Evolutionary conservation across 495 filamentous ascomycete species (phyloP).

Genomic region (Lasiosphaeria ovina): DNA sequence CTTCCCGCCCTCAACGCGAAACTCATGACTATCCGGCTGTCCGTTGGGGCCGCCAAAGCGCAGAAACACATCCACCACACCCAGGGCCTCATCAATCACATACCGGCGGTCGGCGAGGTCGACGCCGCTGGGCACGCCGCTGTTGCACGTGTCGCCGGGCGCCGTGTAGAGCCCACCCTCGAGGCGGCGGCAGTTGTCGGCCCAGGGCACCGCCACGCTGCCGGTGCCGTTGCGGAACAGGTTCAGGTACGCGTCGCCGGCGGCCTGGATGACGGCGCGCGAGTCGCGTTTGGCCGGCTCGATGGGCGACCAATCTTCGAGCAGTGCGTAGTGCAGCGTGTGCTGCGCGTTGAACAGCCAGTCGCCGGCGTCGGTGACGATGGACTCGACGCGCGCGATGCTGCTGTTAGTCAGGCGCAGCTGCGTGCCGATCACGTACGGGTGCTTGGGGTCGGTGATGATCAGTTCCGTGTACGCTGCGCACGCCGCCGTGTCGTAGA

Average conservation of each 20-base stretch:
- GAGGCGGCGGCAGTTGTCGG: slow-evolving; percentile 39
- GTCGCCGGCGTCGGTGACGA: slow-evolving; percentile 38
- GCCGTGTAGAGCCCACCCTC: slow-evolving; percentile 45
- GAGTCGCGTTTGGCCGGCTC: slow-evolving; percentile 36
- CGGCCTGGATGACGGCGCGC: slow-evolving; percentile 43
- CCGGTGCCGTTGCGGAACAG: slow-evolving; percentile 40
- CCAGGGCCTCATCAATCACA: slow-evolving; percentile 47
- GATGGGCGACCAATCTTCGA: slow-evolving; percentile 43
- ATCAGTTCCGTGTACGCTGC: slow-evolving; percentile 49
- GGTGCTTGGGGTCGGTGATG: slow-evolving; percentile 36
- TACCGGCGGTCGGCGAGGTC: slow-evolving; percentile 40
- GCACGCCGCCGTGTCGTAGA: slow-evolving; percentile 43
- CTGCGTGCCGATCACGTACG: slow-evolving; percentile 49
- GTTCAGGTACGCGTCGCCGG: slow-evolving; percentile 46
- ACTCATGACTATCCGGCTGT: slow-evolving; percentile 49
- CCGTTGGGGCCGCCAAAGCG: slow-evolving; percentile 38
- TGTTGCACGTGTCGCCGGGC: slow-evolving; percentile 35
- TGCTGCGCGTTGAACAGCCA: slow-evolving; percentile 50
- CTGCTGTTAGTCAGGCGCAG: slow-evolving; percentile 32
- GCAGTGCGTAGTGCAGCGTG: slow-evolving; percentile 41
- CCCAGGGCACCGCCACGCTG: slow-evolving; percentile 45
- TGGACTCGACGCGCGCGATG: slow-evolving; percentile 37
- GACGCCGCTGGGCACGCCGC: slow-evolving; percentile 39
- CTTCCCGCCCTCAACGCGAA: slow-evolving; percentile 47
- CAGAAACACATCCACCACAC: slow-evolving; percentile 44